Evolutionary conservation across 2,329 filamentous ascomycete species (phyloP), one percentile per base, ranked within the genome.

Genomic region (Aphanoascus verrucosus): DNA sequence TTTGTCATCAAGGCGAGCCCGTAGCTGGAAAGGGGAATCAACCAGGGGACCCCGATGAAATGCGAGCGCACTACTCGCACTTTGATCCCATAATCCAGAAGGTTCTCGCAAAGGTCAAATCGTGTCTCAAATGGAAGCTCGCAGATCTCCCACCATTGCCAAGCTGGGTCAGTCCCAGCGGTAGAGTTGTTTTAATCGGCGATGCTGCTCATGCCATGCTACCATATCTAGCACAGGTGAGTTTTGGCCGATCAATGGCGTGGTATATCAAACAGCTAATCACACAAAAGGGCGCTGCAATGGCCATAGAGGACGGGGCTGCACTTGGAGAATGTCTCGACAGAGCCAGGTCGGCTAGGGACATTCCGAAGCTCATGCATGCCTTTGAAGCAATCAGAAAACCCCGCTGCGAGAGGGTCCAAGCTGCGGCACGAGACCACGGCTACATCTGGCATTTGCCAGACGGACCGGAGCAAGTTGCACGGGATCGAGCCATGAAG

Each of bases 131-230:
- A 23, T 49, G 46, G 46, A 49, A 38, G 17, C 46, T 49, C 6
- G 46, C 46, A 5, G 46, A 49, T 7, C 35, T 49, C 14, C 46
- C 46, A 38, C 34, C 46, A 3, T 19, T 49, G 9, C 54, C 60
- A 0, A 62, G 50, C 2, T 70, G 68, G 68, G 56, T 63, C 2
- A 55, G 58, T 15, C 34, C 53, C 9, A 62, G 63, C 2, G 59
- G 58, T 14, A 67, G 62, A 23, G 45, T 73, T 9, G 58, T 70
- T 15, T 59, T 73, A 20, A 65, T 73, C 4, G 71, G 71, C 3
- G 70, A 72, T 53, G 69, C 70, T 3, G 70, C 69, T 0, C 71
- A 73, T 56, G 67, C 69, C 15, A 73, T 73, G 70, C 60, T 71
- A 1, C 69, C 69, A 0, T 72, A 71, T 57, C 69, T 73, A 60